These are phyloP conservation scores for Candida tropicalis DNA, from an alignment of 1,139 yeast species.

Conservation along the genomic window DNA sequence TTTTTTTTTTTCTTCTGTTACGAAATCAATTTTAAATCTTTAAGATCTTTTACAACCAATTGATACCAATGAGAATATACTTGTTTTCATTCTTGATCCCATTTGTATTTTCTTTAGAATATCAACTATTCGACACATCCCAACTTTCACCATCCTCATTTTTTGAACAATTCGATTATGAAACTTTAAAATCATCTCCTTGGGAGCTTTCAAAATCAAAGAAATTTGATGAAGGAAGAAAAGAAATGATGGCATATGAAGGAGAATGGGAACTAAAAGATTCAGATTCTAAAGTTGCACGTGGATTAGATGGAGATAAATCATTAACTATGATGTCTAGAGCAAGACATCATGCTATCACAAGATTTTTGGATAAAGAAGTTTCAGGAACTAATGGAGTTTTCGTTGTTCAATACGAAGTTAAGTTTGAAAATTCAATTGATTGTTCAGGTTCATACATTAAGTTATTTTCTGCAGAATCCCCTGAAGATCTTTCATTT, in stretches of 20 bases:
- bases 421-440: constrained; percentile 64
- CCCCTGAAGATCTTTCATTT: constrained; percentile 26
- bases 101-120: constrained; percentile 15
- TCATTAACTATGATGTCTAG: constrained; percentile 76
- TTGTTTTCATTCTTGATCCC: not conserved
- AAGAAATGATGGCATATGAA: constrained; percentile 46
- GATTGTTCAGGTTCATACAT: constrained; percentile 89
- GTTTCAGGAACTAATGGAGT: constrained; percentile 61
- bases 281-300: constrained; percentile 42
- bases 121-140: constrained; percentile 32
- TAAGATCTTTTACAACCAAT: not conserved
- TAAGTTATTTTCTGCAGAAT: constrained; percentile 57
- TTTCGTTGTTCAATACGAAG: constrained; percentile 85
- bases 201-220: constrained; percentile 70
- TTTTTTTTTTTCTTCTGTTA: not conserved
- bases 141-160: constrained; percentile 44
- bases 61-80: not conserved
- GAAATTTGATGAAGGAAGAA: constrained; percentile 45
- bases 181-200: constrained; percentile 40
- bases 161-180: constrained; percentile 67
- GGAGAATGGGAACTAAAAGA: constrained; percentile 75
- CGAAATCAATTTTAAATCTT: too few relatives aligned
- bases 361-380: constrained; percentile 55
- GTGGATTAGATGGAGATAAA: constrained; percentile 63
- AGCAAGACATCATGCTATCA: constrained; percentile 82